Base-by-base conservation (phyloP, 2,329 filamentous ascomycete genomes). In the Diaporthe amygdali region DNA sequence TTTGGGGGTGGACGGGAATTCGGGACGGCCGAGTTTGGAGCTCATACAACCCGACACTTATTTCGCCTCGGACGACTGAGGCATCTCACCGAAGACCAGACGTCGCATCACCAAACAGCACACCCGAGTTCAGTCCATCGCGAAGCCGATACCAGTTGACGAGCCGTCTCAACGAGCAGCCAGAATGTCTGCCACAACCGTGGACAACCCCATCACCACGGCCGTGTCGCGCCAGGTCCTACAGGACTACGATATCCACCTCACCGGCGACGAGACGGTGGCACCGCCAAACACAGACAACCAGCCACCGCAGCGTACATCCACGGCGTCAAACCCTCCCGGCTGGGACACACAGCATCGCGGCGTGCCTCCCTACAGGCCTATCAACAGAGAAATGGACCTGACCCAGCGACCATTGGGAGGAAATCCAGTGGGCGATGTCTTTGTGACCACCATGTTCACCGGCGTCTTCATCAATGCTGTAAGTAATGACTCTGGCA, bases 221-320 rank as follows among this genome's bases (percentile, higher is more conserved):
- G 72, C 73, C 15, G 49, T 75, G n/a, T 51, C 69, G 30, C 67
- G 75, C 44, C 72, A 74, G 15, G 51, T 74, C 47, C 74, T 79
- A 14, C 72, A 74, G 27, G 78, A 80, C 73, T 80, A 80, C 71
- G 76, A 77, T 22, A 75, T 80, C 66, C 75, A 72, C 7, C 72
- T 77, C 54, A 75, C 72, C n/a, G 68, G 69, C 44, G 70, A 71
- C 30, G 69, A 71, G 41, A 56, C 75, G 32, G 68, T 66, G 37
- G 68, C 59, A 55, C 66, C 49, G 32, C 74, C 74, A 27, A 69
- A 76, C 30, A 64, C 68, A 22, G 75, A 77, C 71, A 74, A 74
- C 72, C 63, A 49, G 15, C 68, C 74, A 39, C 74, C 73, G 46
- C 63, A 68, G 14, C 39, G 63, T 30, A 56, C 71, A 30, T 63